These are phyloP conservation scores for Beauveria medogensis DNA, from an alignment of 2,329 filamentous ascomycete genomes.

Conservation along the genomic window DNA sequence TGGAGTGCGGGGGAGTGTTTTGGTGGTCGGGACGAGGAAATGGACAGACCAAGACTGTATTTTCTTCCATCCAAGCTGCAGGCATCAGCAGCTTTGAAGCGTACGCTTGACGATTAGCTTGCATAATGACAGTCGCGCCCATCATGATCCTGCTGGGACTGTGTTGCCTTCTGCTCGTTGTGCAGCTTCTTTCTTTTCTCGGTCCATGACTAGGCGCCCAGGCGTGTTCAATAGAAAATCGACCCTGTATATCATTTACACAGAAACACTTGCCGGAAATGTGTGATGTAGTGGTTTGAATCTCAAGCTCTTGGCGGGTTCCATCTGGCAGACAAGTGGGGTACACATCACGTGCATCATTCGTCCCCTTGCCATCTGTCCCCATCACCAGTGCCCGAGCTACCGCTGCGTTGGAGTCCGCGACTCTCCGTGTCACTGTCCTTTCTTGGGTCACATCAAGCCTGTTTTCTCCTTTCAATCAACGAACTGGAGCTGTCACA, in stretches of 20 bases:
- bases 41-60: background rate
- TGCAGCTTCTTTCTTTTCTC: background rate
- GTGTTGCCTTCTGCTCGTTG: background rate
- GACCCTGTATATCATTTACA: too few relatives aligned
- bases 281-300: background rate
- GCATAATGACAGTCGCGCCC: background rate
- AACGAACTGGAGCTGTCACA: background rate
- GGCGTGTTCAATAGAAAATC: background rate
- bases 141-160: background rate
- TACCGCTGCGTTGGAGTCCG: background rate
- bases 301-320: background rate
- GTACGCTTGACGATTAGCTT: background rate
- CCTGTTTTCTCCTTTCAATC: background rate
- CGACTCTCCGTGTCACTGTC: background rate
- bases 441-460: background rate
- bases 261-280: too few relatives aligned
- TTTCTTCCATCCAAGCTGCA: conserved; percentile 1
- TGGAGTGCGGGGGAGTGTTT: conserved; percentile 6
- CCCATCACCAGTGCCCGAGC: conserved; percentile 3
- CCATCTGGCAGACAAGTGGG: background rate
- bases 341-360: conserved; percentile 7
- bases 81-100: background rate
- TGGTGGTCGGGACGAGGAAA: background rate
- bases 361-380: conserved; percentile 10
- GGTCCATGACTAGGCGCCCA: background rate